A percentile compares a stretch with the other conserved stretches of the same genome.
Evolutionary conservation across 1,284 basidiomycete species (phyloP).

Genomic region (Ustilago sp.): DNA sequence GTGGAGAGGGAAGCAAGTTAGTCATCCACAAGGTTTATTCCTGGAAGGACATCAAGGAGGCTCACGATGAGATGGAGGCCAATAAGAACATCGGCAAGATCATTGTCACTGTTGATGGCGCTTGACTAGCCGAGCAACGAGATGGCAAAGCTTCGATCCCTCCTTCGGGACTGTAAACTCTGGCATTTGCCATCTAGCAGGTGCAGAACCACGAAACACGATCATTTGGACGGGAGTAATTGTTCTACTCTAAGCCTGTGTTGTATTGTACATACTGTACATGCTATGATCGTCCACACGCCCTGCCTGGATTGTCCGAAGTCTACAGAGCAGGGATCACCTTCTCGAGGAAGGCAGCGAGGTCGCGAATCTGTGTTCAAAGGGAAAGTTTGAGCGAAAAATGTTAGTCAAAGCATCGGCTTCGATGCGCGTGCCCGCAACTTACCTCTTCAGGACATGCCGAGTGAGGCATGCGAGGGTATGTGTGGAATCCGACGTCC

Average conservation of each 20-base stretch:
- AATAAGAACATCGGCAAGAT: constrained; percentile 79
- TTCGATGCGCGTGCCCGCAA: neutral
- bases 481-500: constrained; percentile 57
- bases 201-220: neutral
- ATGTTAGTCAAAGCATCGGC: neutral
- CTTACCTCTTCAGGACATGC: constrained; percentile 65
- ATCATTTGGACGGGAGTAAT: neutral
- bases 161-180: neutral
- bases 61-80: constrained; percentile 86
- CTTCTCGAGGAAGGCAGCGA: constrained; percentile 57
- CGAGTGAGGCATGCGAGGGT: constrained; percentile 64
- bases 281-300: neutral
- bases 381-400: neutral
- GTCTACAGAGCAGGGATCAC: constrained; percentile 50
- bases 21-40: constrained; percentile 75
- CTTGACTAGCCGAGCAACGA: constrained; percentile 6
- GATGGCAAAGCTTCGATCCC: neutral
- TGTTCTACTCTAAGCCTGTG: neutral
- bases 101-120: constrained; percentile 46
- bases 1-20: constrained; percentile 39
- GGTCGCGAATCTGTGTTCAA: constrained; percentile 49
- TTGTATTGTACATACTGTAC: constrained; percentile 21
- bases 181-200: neutral
- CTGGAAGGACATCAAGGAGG: constrained; percentile 84
- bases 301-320: neutral